A percentile compares a stretch with the other conserved stretches of the same genome.
These are phyloP conservation scores for Verticillium zaregamsianum DNA, from an alignment of 2,329 filamentous ascomycete genomes.

Conservation along the genomic window DNA sequence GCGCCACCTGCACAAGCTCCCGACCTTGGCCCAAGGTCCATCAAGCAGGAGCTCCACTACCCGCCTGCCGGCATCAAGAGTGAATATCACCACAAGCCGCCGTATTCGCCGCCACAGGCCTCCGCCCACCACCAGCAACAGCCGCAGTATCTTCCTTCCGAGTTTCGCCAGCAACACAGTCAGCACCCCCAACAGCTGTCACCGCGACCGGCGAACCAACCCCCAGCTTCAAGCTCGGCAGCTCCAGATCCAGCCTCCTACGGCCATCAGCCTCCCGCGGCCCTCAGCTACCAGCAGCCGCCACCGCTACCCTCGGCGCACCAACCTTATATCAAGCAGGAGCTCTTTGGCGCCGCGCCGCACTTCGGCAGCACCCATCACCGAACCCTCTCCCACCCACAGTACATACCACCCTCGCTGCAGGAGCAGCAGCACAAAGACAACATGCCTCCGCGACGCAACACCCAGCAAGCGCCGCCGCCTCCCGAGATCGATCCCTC, in stretches of 20 bases:
- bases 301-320: slow-evolving; percentile 6
- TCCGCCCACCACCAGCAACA: slow-evolving; percentile 11
- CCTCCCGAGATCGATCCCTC: slow-evolving; percentile 51
- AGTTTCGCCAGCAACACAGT: slow-evolving; percentile 12
- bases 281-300: neutral
- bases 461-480: slow-evolving; percentile 29
- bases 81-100: slow-evolving; percentile 9
- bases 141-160: neutral
- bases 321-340: slow-evolving; percentile 3
- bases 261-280: slow-evolving; percentile 2
- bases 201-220: neutral
- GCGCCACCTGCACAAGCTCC: neutral
- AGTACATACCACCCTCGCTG: slow-evolving; percentile 15
- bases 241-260: neutral
- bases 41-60: slow-evolving; percentile 6
- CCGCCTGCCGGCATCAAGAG: neutral
- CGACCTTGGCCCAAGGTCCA: neutral
- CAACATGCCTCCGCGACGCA: slow-evolving; percentile 35
- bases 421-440: slow-evolving; percentile 13
- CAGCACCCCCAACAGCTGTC: neutral
- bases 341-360: neutral
- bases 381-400: slow-evolving; percentile 8
- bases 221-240: neutral
- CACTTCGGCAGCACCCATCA: slow-evolving; percentile 11
- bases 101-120: slow-evolving; percentile 1